Evolutionary conservation across 1,284 basidiomycete species (phyloP), one percentile per base, ranked within the genome.

Genomic region (Veloboletus limbatus): DNA sequence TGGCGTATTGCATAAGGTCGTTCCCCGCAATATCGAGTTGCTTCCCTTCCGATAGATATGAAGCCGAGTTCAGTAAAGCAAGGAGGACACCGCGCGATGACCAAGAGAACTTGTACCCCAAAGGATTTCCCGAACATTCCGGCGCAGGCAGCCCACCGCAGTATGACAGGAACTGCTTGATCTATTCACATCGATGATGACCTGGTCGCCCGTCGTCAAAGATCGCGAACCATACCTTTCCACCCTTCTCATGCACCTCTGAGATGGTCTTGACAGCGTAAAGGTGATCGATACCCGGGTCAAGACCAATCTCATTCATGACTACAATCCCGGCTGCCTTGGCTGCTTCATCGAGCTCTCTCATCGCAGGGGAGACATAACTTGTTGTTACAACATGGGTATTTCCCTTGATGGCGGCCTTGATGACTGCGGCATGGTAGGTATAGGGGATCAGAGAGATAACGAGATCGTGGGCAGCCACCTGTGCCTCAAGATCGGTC

Each of bases 101-200:
- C 97, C 97, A 99, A 28, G 93, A 97, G 77, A 99, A 98, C 71
- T 98, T 98, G 85, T 98, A 99, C 24, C 97, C 96, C 51, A 99
- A 86, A 8, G 97, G 95, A 76, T 98, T 99, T 64, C 86, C 84
- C 13, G 92, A 84, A 58, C 87, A 84, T 60, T 92, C 83, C 14
- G 95, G 93, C 3, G 94, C 91, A 46, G 94, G 93, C 32, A 97
- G 85, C 50, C 96, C 97, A 68, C 96, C 94, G 60, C 97, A 99
- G 82, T 93, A 98, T 2, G 92, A 96, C 54, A 90, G 74, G 82
- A 99, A 99, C 61, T 90, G 77, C 70, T 92, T 96, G 73, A 98
- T 78, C 88, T 90, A 51, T 10, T 40, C 32, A 14, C 0, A 25
- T 48, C 21, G 14, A 46, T 31, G 17, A 16, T 22, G 17, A 28